Evolutionary conservation across 805 yeast genomes (phyloP), one percentile per base, ranked within the genome.

Genomic region (Candida adriatica): DNA sequence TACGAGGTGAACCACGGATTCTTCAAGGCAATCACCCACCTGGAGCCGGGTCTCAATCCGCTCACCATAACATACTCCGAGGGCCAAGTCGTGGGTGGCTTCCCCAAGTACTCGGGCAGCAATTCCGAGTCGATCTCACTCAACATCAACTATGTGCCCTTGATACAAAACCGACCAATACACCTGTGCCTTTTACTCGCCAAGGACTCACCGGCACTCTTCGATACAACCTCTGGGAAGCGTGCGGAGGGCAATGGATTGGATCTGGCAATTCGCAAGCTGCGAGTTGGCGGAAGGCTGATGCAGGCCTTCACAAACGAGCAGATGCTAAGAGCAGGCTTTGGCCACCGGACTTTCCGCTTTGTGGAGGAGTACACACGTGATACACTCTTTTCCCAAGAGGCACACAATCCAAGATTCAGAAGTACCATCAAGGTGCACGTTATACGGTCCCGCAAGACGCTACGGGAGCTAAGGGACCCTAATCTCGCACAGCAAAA

Each of bases 251-350:
- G 78, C 2, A 77, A 83, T 39, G 73, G 66, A 10, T 45, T 88
- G 15, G 76, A 76, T n/a, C 53, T 77, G 5, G 95, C 95, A 1
- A 60, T 82, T 13, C 64, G 62, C 42, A 85, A 85, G 51, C 53
- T 90, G 42, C 73, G 92, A 46, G 73, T 86, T 38, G 95, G 84
- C 4, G 94, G 82, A 5, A 67, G 95, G 45, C 56, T 88, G 56
- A 84, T 85, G 94, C 90, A 85, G 47, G 94, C 95, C 1, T 87
- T 71, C 55, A 88, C 96, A 0, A 77, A 75, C 45, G 96, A 88
- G 45, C 95, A 87, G 51, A 85, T 90, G 94, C 55, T 75, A 32
- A 61, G 79, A 24, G 69, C 73, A 27, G 88, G 92, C 0, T 72
- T 84, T 49, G 94, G 95, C 8, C 72, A 77, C 42, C 62, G 96